Conservation (phyloP, 805 yeast species). For the Schwanniomyces occidentalis region DNA sequence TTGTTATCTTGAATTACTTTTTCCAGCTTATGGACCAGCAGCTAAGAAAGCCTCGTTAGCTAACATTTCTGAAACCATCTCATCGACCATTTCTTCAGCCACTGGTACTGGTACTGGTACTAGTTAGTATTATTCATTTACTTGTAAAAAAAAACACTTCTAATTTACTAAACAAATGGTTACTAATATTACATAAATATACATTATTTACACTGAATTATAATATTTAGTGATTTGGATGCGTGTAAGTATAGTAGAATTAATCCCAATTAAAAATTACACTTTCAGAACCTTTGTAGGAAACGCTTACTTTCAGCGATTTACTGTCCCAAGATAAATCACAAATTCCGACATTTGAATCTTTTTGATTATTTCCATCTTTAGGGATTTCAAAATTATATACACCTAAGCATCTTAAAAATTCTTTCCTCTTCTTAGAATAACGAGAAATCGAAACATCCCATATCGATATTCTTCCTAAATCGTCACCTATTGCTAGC, state of each 20-base stretch:
- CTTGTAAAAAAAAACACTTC: too few relatives aligned
- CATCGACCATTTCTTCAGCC: slow-evolving; percentile 7
- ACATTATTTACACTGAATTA: slow-evolving; percentile 1
- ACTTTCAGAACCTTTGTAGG: slow-evolving; percentile 36
- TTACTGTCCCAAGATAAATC: slow-evolving; percentile 38
- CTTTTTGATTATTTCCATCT: slow-evolving; percentile 7
- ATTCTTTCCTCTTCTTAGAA: slow-evolving; percentile 2
- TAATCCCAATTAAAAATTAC: slow-evolving; percentile 21
- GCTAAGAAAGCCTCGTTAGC: slow-evolving; percentile 22
- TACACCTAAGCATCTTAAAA: slow-evolving; percentile 28
- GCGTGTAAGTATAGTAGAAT: too few relatives aligned
- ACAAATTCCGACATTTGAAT: slow-evolving; percentile 29
- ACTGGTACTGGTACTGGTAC: slow-evolving; percentile 5
- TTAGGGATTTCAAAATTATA: slow-evolving; percentile 15
- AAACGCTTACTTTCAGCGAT: slow-evolving; percentile 27
- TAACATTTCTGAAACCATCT: slow-evolving; percentile 14
- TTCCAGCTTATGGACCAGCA: slow-evolving; percentile 43
- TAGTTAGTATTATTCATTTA: too few relatives aligned
- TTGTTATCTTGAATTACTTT: slow-evolving; percentile 54
- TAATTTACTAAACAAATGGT: background rate
- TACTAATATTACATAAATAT: slow-evolving; percentile 5
- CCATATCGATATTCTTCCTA: slow-evolving; percentile 60
- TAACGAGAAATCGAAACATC: slow-evolving; percentile 19
- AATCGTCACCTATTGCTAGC: slow-evolving; percentile 66
- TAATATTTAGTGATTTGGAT: slow-evolving; percentile 1